Evolutionary conservation across 1,284 basidiomycete genomes (phyloP).

Genomic region (Ganoderma meredithae): DNA sequence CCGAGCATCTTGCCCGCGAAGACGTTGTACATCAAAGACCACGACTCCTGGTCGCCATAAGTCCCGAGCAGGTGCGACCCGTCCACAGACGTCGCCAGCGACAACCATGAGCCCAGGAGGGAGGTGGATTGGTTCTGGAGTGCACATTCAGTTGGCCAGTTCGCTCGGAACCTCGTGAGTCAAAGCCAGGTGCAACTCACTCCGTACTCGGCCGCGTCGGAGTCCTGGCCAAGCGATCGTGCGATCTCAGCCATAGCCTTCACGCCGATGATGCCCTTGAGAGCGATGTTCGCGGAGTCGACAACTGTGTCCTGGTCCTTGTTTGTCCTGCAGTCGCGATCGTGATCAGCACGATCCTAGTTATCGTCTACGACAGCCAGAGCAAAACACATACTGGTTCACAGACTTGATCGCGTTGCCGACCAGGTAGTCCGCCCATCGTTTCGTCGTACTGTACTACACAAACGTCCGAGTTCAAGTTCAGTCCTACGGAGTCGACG

Average conservation of each 20-base stretch:
- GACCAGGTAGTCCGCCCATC: constrained; percentile 76
- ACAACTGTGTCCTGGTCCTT: constrained; percentile 58
- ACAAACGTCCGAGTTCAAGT: not conserved
- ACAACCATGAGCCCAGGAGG: constrained; percentile 36
- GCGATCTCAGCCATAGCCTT: constrained; percentile 69
- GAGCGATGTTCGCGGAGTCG: constrained; percentile 78
- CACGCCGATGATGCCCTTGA: constrained; percentile 76
- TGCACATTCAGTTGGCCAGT: not conserved
- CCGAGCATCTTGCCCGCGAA: constrained; percentile 66
- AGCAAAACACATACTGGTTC: constrained; percentile 49
- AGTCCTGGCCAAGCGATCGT: constrained; percentile 53
- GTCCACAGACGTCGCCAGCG: constrained; percentile 45
- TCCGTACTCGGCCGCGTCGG: constrained; percentile 55
- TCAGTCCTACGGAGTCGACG: too few relatives aligned
- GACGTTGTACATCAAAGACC: constrained; percentile 72
- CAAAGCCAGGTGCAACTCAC: constrained; percentile 40
- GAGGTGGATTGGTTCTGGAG: constrained; percentile 28
- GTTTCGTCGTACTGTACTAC: constrained; percentile 61
- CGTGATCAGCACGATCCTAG: too few relatives aligned
- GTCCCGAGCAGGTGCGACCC: constrained; percentile 45
- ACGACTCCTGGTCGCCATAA: constrained; percentile 56
- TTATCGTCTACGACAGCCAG: not conserved
- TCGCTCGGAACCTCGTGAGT: too few relatives aligned
- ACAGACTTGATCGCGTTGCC: constrained; percentile 61
- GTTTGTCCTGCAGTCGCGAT: too few relatives aligned